These are phyloP conservation scores for Ophiostoma ips DNA, from an alignment of 2,329 filamentous ascomycete genomes.

Conservation along the genomic window DNA sequence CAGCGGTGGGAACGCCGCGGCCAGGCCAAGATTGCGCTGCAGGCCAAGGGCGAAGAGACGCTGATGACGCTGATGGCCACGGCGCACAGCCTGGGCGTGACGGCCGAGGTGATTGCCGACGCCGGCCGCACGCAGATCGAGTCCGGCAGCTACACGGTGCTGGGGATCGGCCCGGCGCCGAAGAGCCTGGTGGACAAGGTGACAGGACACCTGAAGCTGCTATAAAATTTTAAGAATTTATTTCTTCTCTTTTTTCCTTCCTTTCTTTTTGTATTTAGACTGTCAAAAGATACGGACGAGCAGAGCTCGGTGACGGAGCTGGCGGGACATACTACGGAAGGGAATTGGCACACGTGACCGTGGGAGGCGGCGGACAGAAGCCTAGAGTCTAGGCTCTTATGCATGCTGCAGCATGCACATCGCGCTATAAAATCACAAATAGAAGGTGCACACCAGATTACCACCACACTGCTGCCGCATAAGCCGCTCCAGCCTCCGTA, in stretches of 20 bases:
- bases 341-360: conserved; percentile 7
- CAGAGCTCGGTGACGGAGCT: no score
- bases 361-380: neutral
- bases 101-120: conserved; percentile 82
- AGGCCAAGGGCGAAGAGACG: conserved; percentile 77
- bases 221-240: conserved; percentile 31
- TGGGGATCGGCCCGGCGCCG: conserved; percentile 71
- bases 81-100: conserved; percentile 71
- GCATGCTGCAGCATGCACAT: neutral
- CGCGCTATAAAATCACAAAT: neutral
- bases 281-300: neutral
- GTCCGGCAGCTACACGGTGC: conserved; percentile 77
- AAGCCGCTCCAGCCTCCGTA: no score
- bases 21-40: conserved; percentile 87
- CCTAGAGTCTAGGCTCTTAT: neutral
- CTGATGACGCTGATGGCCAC: conserved; percentile 58
- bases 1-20: conserved; percentile 74
- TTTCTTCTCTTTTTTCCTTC: neutral
- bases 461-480: no score
- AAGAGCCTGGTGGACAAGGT: conserved; percentile 78
- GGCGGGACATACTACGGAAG: no score
- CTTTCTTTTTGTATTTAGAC: neutral
- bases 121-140: conserved; percentile 97
- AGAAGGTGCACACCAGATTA: neutral
- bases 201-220: conserved; percentile 69